Evolutionary conservation across 176 grass and related monocot genomes (phyloP), one percentile per base, ranked within the genome.

Genomic region (Cenchrus fungigraminus): DNA sequence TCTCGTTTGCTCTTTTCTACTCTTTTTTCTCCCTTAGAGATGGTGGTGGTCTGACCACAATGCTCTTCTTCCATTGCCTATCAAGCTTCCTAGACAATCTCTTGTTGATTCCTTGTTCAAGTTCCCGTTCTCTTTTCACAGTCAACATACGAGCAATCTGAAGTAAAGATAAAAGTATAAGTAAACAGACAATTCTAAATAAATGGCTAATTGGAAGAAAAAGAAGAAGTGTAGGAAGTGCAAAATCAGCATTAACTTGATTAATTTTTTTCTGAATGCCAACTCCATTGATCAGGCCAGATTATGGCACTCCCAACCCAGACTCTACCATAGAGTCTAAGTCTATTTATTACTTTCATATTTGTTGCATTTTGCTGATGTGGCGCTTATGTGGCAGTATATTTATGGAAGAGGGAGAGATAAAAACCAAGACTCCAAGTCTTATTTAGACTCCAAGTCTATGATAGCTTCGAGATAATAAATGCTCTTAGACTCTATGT

Each of bases 21-120:
- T 88, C 94, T 71, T 86, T 87, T 47, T 91, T 94, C 86, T 97
- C 94, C 85, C 86, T 92, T 47, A 97, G 73, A 85, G 92, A 97
- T 71, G 97, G 97, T 29, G 97, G 94, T 68, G 97, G 97, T 63
- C 94, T 88, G 15, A 95, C 91, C 52, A 92, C 91, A 73, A 97
- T 97, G 58, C 90, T 91, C 76, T 77, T 90, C 72, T 99, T 99
- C 94, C 97, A 99, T 99, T 99, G 92, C 90, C 86, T 94, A 85
- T 94, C 94, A 79, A 97, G 91, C 82, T 99, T 94, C 87, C 97
- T 94, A 31, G 93, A 96, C 54, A 91, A 71, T 91, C 97, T 97
- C 85, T 99, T 97, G 82, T 91, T 91, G 70, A 99, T 99, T 82
- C 94, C 92, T 87, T 97, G 88, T 90, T 94, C 91, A 34, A 97